Conservation (phyloP, 2,329 filamentous ascomycete species). For the Sclerotinia borealis region DNA sequence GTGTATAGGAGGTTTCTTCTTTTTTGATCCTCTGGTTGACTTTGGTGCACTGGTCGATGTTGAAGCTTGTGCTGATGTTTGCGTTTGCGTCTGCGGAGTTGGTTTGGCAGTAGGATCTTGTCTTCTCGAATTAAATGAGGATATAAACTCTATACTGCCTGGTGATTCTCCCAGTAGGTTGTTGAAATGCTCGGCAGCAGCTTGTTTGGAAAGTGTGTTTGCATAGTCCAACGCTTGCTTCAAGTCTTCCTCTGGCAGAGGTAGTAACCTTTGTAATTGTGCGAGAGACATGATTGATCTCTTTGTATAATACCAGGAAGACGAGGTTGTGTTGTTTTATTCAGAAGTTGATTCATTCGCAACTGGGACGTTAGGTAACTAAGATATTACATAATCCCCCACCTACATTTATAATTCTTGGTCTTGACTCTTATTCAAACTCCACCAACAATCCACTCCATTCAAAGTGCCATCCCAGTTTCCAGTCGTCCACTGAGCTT, state of each 20-base stretch:
- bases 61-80: neutral
- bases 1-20: conserved; percentile 56
- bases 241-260: conserved; percentile 77
- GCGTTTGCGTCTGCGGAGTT: conserved; percentile 7
- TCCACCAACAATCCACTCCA: too few species aligned
- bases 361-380: too few species aligned
- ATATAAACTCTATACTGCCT: conserved; percentile 65
- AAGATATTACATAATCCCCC: too few species aligned
- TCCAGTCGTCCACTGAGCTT: too few species aligned
- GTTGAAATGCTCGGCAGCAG: conserved; percentile 77
- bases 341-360: too few species aligned
- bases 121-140: conserved; percentile 65
- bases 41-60: conserved; percentile 40
- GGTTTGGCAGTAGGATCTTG: conserved; percentile 35
- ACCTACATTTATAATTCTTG: too few species aligned
- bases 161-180: conserved; percentile 84
- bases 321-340: neutral
- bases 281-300: conserved; percentile 41
- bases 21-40: conserved; percentile 44
- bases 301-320: neutral
- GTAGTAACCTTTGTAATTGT: conserved; percentile 73
- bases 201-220: conserved; percentile 65
- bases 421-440: too few species aligned
- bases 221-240: conserved; percentile 81
- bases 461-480: too few species aligned